These are phyloP conservation scores for Debaryomyces maramus DNA, from an alignment of 805 yeast genomes.

Conservation along the genomic window DNA sequence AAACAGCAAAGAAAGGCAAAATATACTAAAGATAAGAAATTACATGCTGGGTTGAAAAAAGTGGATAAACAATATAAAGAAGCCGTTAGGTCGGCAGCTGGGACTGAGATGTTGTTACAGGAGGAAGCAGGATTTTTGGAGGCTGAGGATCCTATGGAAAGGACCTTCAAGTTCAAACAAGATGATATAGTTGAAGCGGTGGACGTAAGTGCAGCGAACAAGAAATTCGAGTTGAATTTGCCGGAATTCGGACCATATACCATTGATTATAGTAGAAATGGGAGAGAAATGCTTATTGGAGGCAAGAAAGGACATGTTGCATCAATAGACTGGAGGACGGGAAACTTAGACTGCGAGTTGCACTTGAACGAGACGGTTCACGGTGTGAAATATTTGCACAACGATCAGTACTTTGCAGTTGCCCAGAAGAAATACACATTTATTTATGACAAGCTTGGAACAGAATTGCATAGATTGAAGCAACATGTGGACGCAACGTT, in stretches of 20 bases:
- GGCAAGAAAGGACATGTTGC: conserved; percentile 96
- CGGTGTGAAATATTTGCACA: conserved; percentile 87
- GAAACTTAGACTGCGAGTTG: conserved; percentile 76
- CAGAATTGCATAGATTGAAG: conserved; percentile 86
- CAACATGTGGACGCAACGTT: conserved; percentile 85
- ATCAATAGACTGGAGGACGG: conserved; percentile 92
- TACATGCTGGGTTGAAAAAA: conserved; percentile 64
- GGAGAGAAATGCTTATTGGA: conserved; percentile 78
- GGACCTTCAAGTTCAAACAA: conserved; percentile 82
- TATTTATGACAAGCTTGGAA: conserved; percentile 87
- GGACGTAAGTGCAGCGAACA: conserved; percentile 72
- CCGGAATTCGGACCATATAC: conserved; percentile 84
- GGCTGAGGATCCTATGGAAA: conserved; percentile 89
- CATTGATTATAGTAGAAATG: conserved; percentile 81
- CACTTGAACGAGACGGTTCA: conserved; percentile 85
- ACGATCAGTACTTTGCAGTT: conserved; percentile 91
- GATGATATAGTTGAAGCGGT: conserved; percentile 74
- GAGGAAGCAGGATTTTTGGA: conserved; percentile 87
- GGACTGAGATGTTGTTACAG: conserved; percentile 79
- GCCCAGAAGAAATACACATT: conserved; percentile 95
- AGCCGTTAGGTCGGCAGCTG: conserved; percentile 81
- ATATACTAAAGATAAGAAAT: conserved; percentile 54
- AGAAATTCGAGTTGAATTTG: conserved; percentile 70
- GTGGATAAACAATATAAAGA: conserved; percentile 71
- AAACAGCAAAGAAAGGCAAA: conserved; percentile 22